Evolutionary conservation across 1,284 basidiomycete species (phyloP).

Genomic region (Flammula alnicola): DNA sequence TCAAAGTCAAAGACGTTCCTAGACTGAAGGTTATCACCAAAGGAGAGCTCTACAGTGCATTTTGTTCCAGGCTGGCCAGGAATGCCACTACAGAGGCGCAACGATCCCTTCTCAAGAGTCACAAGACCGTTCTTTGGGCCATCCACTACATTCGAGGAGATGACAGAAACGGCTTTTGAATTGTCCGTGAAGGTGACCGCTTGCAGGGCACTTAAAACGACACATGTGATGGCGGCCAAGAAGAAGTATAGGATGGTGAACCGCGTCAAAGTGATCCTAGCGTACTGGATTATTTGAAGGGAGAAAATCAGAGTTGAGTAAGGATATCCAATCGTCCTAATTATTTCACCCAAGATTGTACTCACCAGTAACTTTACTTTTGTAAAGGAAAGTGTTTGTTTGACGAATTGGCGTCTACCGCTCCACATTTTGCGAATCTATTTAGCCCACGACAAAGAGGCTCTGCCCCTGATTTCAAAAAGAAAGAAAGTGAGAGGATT

Average conservation of each 20-base stretch:
- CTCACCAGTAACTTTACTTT: slow-evolving; percentile 22
- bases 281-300: slow-evolving; percentile 12
- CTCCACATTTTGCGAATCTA: slow-evolving; percentile 7
- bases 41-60: slow-evolving; percentile 4
- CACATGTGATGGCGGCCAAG: slow-evolving; percentile 13
- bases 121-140: neutral
- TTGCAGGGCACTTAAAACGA: slow-evolving; percentile 16
- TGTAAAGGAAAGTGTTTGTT: slow-evolving; percentile 18
- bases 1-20: too few relatives aligned
- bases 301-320: neutral
- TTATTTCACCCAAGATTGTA: neutral
- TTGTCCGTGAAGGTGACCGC: slow-evolving; percentile 18
- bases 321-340: too few relatives aligned
- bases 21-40: too few relatives aligned
- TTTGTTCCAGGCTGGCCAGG: slow-evolving; percentile 6
- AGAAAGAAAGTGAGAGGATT: neutral
- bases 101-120: neutral
- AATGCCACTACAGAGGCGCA: slow-evolving; percentile 6
- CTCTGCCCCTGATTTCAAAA: neutral
- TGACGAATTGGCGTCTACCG: slow-evolving; percentile 13
- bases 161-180: slow-evolving; percentile 12
- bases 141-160: slow-evolving; percentile 2
- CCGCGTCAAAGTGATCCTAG: slow-evolving; percentile 19
- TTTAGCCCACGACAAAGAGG: neutral
- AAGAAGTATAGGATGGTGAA: slow-evolving; percentile 19